Conservation (phyloP, 768 basidiomycete genomes). For the Arthromyces matolae region DNA sequence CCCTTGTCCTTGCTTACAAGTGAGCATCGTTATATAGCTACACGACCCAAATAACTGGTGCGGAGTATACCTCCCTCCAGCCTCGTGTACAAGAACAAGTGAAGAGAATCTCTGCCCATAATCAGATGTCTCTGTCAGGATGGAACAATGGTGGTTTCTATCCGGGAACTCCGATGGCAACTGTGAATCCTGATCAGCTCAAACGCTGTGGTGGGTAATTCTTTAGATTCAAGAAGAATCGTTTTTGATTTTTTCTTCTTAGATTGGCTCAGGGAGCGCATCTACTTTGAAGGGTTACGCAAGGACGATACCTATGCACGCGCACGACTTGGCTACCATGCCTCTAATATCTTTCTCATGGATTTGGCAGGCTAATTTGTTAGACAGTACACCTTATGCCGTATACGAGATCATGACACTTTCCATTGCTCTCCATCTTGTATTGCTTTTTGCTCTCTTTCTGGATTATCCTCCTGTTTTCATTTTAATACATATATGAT, state of each 20-base stretch:
- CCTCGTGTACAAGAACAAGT: conserved; percentile 69
- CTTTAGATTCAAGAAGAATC: not conserved
- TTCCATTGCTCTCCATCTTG: too few species aligned
- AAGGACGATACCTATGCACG: conserved; percentile 59
- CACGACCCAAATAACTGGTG: conserved; percentile 59
- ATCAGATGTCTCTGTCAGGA: conserved; percentile 22
- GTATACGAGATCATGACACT: too few species aligned
- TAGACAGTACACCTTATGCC: too few species aligned
- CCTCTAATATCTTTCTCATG: conserved; percentile 80
- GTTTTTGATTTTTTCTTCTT: not conserved
- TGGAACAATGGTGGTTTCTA: conserved; percentile 41
- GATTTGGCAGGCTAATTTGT: conserved; percentile 42
- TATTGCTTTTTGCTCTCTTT: too few species aligned
- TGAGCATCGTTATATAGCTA: conserved; percentile 44
- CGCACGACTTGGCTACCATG: conserved; percentile 67
- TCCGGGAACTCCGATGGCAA: conserved; percentile 40
- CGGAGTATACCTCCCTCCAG: conserved; percentile 58
- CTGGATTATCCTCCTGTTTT: not conserved
- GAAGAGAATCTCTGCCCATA: conserved; percentile 51
- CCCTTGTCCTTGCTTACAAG: not conserved
- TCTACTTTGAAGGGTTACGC: conserved; percentile 62
- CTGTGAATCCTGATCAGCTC: conserved; percentile 37
- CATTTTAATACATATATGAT: not conserved
- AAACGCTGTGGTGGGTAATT: conserved; percentile 58
- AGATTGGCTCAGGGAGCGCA: conserved; percentile 79